Evolutionary conservation across 139 green algal species (phyloP).

Genomic region (Chlorella ohadii): DNA sequence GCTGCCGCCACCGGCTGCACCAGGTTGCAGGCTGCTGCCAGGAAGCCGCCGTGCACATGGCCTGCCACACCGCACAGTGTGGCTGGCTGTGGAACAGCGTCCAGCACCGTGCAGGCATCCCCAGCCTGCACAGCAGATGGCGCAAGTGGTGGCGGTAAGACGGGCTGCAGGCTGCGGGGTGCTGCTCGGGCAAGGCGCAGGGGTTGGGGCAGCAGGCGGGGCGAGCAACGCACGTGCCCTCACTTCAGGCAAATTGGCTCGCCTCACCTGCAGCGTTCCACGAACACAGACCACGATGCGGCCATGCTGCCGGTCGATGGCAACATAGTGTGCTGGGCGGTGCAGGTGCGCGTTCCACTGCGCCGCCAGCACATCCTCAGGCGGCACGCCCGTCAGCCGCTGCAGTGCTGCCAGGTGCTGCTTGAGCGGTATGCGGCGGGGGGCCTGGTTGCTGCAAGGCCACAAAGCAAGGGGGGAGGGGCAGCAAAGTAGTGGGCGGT

Average conservation of each 20-base stretch:
- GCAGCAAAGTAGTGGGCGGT: not conserved
- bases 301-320: not conserved
- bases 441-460: not conserved
- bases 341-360: slow-evolving; percentile 23
- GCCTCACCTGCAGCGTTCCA: slow-evolving; percentile 19
- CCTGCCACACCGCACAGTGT: slow-evolving; percentile 6
- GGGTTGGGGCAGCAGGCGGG: too few relatives aligned
- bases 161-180: too few relatives aligned
- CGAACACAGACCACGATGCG: slow-evolving; percentile 13
- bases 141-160: too few relatives aligned
- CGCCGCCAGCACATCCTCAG: slow-evolving; percentile 11
- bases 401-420: not conserved
- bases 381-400: slow-evolving; percentile 13
- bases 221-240: not conserved
- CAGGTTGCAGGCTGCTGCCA: slow-evolving; percentile 30
- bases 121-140: not conserved
- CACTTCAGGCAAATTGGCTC: not conserved
- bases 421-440: not conserved
- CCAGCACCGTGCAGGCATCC: slow-evolving; percentile 6
- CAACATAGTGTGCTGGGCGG: slow-evolving; percentile 5
- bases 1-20: slow-evolving; percentile 26
- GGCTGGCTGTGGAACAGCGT: not conserved
- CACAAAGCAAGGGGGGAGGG: not conserved
- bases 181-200: too few relatives aligned
- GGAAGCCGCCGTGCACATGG: slow-evolving; percentile 24